Conservation (phyloP, 139 green algal species). For the Chara braunii region DNA sequence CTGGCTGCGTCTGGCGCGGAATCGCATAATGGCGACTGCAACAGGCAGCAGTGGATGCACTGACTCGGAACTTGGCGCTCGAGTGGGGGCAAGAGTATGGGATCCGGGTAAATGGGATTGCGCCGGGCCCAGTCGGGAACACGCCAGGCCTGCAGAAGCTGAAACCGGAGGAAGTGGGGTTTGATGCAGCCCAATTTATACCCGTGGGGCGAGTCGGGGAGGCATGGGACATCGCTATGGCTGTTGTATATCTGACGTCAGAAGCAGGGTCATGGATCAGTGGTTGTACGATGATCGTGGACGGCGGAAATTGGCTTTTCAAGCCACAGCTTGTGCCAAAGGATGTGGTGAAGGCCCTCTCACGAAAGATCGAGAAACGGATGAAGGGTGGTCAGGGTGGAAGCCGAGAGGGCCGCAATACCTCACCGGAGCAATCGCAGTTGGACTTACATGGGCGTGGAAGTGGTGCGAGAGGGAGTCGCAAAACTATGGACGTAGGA, state of each 20-base stretch:
- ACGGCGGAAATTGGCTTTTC: constrained; percentile 44
- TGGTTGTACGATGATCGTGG: constrained; percentile 7
- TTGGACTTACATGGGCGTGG: too few species aligned
- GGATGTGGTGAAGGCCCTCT: not conserved
- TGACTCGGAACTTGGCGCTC: constrained; percentile 81
- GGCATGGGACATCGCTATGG: constrained; percentile 81
- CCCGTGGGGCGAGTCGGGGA: constrained; percentile 66
- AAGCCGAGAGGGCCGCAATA: too few species aligned
- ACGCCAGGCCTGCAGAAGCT: constrained; percentile 84
- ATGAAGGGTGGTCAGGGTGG: not conserved
- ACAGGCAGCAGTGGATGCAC: constrained; percentile 75
- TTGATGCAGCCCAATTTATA: not conserved
- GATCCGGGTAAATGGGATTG: constrained; percentile 77
- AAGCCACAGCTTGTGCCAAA: constrained; percentile 9
- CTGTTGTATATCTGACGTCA: constrained; percentile 66
- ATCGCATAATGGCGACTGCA: not conserved
- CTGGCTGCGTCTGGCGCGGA: constrained; percentile 1
- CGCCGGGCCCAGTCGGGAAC: constrained; percentile 79
- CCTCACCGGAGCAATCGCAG: too few species aligned
- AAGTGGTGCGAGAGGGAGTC: too few species aligned
- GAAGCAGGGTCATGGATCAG: constrained; percentile 48
- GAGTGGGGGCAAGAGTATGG: constrained; percentile 79
- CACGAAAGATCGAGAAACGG: not conserved
- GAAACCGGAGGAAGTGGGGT: constrained; percentile 49
- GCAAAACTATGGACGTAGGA: too few species aligned